Evolutionary conservation across 2,329 filamentous ascomycete species (phyloP), one percentile per base, ranked within the genome.

Genomic region (Conoideocrella luteorostrata): DNA sequence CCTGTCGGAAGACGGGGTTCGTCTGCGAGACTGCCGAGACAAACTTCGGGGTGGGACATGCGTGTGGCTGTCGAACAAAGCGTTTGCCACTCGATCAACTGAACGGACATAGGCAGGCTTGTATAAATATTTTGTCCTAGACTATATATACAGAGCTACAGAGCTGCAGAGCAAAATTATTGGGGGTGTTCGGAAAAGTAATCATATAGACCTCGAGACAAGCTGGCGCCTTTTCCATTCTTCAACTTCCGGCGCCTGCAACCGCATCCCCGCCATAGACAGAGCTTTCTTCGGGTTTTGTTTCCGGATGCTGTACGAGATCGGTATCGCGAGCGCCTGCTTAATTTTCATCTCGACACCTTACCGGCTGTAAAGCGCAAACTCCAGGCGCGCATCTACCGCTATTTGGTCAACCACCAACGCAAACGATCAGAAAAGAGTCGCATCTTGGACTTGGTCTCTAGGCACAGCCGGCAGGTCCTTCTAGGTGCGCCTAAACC

Each of bases 321-420:
- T 49, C 77, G 74, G 52, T 82, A 82, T 54, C 80, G 79, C 59
- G 77, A 81, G 47, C 78, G 75, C 48, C 70, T 93, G 43, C 74
- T 82, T 54, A 70, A 74, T 52, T 80, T 95, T 61, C 86, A 80
- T 50, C 78, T 88, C 74, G 80, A 89, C 54, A 86, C 78, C 5
- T 64, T 95, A 20, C 86, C 88, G 11, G 69, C 73, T 40, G 75
- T 87, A 55, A 86, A 84, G 56, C 79, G 83, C 59, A 72, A 75
- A 42, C 67, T 87, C 7, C 88, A 95, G 65, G 82, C 82, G 29
- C 78, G 81, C 44, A 80, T 95, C 51, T 94, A 93, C 60, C 75
- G 75, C 36, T 86, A 83, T 50, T 72, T 94, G 45, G 68, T 90
- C 49, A 71, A 74, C 52, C 77, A 78, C 40, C 82, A 88, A 63